phyloP scores from a whole-genome alignment of 768 basidiomycete species.

The Roridomyces roridus region DNA sequence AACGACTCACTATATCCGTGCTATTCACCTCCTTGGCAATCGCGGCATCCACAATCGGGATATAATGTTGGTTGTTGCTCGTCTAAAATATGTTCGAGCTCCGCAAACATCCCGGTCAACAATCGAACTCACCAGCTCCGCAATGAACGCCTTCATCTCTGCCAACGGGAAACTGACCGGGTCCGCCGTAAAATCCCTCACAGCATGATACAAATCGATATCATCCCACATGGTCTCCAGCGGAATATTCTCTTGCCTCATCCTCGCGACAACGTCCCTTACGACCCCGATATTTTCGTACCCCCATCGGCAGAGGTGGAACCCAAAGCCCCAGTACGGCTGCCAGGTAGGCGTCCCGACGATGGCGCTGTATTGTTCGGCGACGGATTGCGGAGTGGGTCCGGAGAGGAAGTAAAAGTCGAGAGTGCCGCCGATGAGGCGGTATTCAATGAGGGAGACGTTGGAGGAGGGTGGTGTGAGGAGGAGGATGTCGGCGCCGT shows the following conservation, averaged over 20 bases:
- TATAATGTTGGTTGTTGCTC: slow-evolving; percentile 57
- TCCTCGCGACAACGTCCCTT: slow-evolving; percentile 49
- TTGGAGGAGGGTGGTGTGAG: slow-evolving; percentile 59
- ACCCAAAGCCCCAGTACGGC: slow-evolving; percentile 80
- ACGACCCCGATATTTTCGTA: slow-evolving; percentile 34
- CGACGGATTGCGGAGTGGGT: slow-evolving; percentile 59
- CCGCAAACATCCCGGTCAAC: background rate
- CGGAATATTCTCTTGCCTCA: slow-evolving; percentile 75
- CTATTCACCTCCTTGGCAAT: slow-evolving; percentile 61
- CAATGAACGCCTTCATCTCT: slow-evolving; percentile 59
- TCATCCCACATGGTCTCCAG: slow-evolving; percentile 88
- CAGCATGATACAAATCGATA: slow-evolving; percentile 74
- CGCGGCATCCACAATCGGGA: slow-evolving; percentile 75
- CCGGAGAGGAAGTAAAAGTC: slow-evolving; percentile 83
- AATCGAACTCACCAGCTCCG: slow-evolving; percentile 54
- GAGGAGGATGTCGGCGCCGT: slow-evolving; percentile 75
- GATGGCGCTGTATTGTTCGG: slow-evolving; percentile 73
- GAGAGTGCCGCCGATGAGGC: slow-evolving; percentile 76
- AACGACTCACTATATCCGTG: slow-evolving; percentile 62
- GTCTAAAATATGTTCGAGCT: slow-evolving; percentile 8
- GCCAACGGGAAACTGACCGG: slow-evolving; percentile 65
- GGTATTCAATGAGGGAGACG: slow-evolving; percentile 73
- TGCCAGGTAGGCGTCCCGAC: slow-evolving; percentile 75
- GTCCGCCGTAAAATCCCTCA: slow-evolving; percentile 73
- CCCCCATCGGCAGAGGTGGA: slow-evolving; percentile 70